Evolutionary conservation across 768 basidiomycete species (phyloP), one percentile per base, ranked within the genome.

Genomic region (Candolleomyces aberdarensis): DNA sequence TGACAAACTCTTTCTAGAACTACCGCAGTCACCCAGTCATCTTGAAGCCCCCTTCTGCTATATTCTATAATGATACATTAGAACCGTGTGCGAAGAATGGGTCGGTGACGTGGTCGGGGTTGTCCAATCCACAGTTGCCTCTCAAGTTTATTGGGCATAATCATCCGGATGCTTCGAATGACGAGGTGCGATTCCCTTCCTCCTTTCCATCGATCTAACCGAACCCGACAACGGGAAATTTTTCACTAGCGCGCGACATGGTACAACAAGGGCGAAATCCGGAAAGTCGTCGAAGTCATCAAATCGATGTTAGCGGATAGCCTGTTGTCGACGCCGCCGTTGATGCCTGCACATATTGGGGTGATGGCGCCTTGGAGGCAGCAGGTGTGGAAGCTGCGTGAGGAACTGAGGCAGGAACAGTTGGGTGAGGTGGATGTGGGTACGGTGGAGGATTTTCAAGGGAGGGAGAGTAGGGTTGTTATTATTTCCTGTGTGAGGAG

Each of bases 371-470:
- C 81, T 1, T 83, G 80, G 76, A 75, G 82, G 57, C 80, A 80
- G 60, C 82, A 83, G 52, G 82, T 83, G 0, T 81, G 80, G 80
- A 78, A 78, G 61, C 66, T 82, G 39, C 77, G 82, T 65, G 78
- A 80, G 57, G 67, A 70, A 50, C 63, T 83, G 62, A 74, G 82
- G 59, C 74, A 76, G 58, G 76, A 77, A 39, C 68, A 68, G 31
- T 65, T 80, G 50, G 66, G 68, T 62, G 75, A 74, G 10, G 80
- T 83, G 14, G 80, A 82, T 65, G 81, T 83, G 49, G 82, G 82
- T 7, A 83, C 78, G 48, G 79, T 83, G 40, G 82, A 83, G 77
- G 81, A 82, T 64, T 82, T 78, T 61, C 82, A 82, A 74, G 80
- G 82, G 44, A 74, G 82, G 59, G 82, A 83, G 67, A 78, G 74